phyloP scores from a whole-genome alignment of 2,329 filamentous ascomycete species.

The Pleurostoma richardsiae region DNA sequence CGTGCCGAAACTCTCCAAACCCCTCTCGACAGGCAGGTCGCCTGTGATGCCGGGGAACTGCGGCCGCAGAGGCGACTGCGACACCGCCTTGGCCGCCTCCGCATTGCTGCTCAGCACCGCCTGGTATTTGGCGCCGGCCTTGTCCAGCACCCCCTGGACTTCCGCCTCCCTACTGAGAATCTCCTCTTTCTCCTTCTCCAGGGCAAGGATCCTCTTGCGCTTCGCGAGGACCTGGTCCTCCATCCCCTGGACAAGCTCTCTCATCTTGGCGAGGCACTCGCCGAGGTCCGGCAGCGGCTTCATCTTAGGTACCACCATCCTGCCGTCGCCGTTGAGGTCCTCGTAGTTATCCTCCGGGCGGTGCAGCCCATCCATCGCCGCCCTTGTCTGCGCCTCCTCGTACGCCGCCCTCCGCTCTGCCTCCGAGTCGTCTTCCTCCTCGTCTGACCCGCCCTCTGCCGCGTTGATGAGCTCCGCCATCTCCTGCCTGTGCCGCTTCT shows the following conservation, averaged over 20 bases:
- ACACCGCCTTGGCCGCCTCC: slow-evolving; percentile 12
- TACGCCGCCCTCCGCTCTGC: slow-evolving; percentile 74
- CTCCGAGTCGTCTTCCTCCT: slow-evolving; percentile 64
- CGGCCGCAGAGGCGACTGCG: slow-evolving; percentile 22
- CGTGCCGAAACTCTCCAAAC: slow-evolving; percentile 41
- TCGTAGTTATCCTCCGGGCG: slow-evolving; percentile 36
- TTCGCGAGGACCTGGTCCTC: slow-evolving; percentile 57
- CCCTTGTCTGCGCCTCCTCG: slow-evolving; percentile 78
- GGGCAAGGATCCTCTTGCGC: slow-evolving; percentile 57
- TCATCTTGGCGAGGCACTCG: slow-evolving; percentile 60
- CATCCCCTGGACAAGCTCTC: slow-evolving; percentile 56
- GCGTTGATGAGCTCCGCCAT: slow-evolving; percentile 81
- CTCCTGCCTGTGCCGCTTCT: slow-evolving; percentile 61
- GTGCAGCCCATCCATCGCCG: slow-evolving; percentile 73
- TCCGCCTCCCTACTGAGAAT: slow-evolving; percentile 68
- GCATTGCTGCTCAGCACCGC: slow-evolving; percentile 28
- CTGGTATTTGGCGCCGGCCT: slow-evolving; percentile 65
- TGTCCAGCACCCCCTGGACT: slow-evolving; percentile 74
- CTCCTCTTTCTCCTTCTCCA: slow-evolving; percentile 63
- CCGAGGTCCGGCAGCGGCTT: slow-evolving; percentile 71
- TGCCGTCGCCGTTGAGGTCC: slow-evolving; percentile 23
- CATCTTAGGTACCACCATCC: slow-evolving; percentile 56
- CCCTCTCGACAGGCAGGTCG: slow-evolving; percentile 28
- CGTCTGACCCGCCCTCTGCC: slow-evolving; percentile 63
- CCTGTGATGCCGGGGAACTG: slow-evolving; percentile 4